A percentile compares a stretch with the other conserved stretches of the same genome.
Conservation (phyloP, 495 filamentous ascomycete genomes). For the Aspergillus incahuasiensis region DNA sequence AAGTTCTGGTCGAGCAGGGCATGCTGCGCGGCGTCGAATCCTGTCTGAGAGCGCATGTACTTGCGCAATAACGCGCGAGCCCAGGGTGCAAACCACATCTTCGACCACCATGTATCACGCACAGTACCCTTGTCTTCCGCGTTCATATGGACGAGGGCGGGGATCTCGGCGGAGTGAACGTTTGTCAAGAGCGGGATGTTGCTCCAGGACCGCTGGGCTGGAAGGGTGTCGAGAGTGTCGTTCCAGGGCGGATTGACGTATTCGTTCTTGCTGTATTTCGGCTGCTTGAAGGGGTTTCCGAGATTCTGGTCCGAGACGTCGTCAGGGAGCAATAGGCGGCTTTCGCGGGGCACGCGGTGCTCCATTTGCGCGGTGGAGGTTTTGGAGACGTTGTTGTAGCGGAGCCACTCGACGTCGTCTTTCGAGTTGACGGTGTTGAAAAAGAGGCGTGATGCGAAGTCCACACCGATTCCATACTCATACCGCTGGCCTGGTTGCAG, state of each 20-base stretch:
- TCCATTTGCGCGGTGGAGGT: slow-evolving; percentile 37
- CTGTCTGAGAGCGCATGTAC: slow-evolving; percentile 43
- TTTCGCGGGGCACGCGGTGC: slow-evolving; percentile 40
- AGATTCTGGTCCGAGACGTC: slow-evolving; percentile 35
- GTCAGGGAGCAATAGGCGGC: slow-evolving; percentile 37
- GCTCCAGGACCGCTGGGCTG: slow-evolving; percentile 41
- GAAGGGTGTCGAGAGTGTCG: slow-evolving; percentile 39
- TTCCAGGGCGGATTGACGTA: slow-evolving; percentile 36
- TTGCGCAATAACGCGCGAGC: slow-evolving; percentile 47
- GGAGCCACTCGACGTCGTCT: slow-evolving; percentile 45
- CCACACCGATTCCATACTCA: slow-evolving; percentile 55
- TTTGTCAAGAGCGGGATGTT: slow-evolving; percentile 53
- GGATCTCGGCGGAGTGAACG: slow-evolving; percentile 43
- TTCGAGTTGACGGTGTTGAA: slow-evolving; percentile 45
- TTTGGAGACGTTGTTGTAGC: slow-evolving; percentile 41
- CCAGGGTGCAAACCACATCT: slow-evolving; percentile 56
- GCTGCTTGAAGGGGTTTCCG: slow-evolving; percentile 38
- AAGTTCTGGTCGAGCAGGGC: slow-evolving; percentile 44
- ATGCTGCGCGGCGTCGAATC: slow-evolving; percentile 39
- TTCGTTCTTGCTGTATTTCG: slow-evolving; percentile 28
- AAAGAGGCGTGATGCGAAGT: slow-evolving; percentile 52
- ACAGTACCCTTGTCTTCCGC: slow-evolving; percentile 30
- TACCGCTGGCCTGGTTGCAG: slow-evolving; percentile 42
- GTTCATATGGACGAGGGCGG: slow-evolving; percentile 48
- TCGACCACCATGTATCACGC: slow-evolving; percentile 46